Evolutionary conservation across 441 rosid species (phyloP), one percentile per base, ranked within the genome.

Genomic region (Populus hybrid): DNA sequence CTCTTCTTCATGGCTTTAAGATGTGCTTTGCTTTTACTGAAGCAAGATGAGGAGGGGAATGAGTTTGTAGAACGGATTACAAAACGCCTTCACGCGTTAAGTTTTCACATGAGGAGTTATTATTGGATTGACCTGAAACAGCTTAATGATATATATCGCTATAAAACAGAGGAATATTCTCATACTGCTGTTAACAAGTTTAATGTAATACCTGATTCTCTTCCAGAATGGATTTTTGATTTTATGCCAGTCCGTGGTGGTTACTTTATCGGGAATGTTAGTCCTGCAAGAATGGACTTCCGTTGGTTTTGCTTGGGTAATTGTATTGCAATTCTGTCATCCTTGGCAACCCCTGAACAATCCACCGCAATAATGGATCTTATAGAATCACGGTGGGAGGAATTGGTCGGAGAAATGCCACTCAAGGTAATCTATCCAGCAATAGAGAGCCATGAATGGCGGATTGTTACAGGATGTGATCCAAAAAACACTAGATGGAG

Each of bases 271-370:
- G 99, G 99, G 70, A 95, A 95, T 76, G 93, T 92, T 10, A 95
- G 99, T 81, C 99, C 97, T 4, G 98, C 94, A 18, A 91, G 85
- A 82, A 95, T 95, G 98, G 98, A 93, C 77, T 93, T 95, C 78
- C 93, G 99, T 40, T 95, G 98, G 99, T 95, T 95, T 83, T 89
- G 92, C 71, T 78, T 95, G 84, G 99, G 99, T 18, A 95, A 95
- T 69, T 95, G 98, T 76, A 73, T 93, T 69, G 98, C 98, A 30
- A 93, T 95, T 78, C 80, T 95, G 64, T 95, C 99, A 67, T 95
- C 96, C 14, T 68, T 95, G 85, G 99, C 99, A 30, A 93, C 98
- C 69, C 94, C 94, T 67, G 98, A 92, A 66, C 99, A 95, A 72
- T 85, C 97, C 6, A 73, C 86, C n/a, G 97, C 99, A 42, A 95